These are phyloP conservation scores for Cornus kousa DNA, from an alignment of 148 eudicot genomes.

Conservation along the genomic window DNA sequence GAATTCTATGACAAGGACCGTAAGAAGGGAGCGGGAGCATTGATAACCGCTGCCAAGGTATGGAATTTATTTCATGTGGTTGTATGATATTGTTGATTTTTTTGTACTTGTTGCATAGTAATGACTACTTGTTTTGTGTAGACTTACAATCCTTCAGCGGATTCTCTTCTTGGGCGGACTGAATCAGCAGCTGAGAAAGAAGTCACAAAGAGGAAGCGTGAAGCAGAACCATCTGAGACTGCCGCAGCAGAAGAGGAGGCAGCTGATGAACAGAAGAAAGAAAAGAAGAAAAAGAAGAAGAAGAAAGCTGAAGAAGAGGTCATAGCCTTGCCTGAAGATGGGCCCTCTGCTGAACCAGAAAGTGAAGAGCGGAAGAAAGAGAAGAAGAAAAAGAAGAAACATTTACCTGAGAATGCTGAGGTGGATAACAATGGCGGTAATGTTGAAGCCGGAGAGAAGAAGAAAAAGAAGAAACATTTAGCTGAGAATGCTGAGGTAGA, in stretches of 20 bases:
- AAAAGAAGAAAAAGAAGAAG: slow-evolving; percentile 41
- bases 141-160: slow-evolving; percentile 90
- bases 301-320: slow-evolving; percentile 38
- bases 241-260: slow-evolving; percentile 26
- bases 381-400: slow-evolving; percentile 61
- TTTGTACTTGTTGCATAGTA: not conserved
- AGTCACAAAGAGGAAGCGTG: slow-evolving; percentile 18
- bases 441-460: slow-evolving; percentile 37
- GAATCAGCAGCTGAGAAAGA: slow-evolving; percentile 32
- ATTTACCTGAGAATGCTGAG: slow-evolving; percentile 31
- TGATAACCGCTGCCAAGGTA: slow-evolving; percentile 93
- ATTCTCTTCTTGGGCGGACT: slow-evolving; percentile 50
- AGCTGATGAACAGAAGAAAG: slow-evolving; percentile 29
- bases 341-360: slow-evolving; percentile 27
- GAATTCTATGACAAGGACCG: slow-evolving; percentile 86
- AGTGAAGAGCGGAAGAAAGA: slow-evolving; percentile 29
- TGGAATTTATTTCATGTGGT: not conserved
- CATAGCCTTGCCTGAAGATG: slow-evolving; percentile 20
- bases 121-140: slow-evolving; percentile 25
- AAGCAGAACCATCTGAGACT: not conserved
- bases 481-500: slow-evolving; percentile 31
- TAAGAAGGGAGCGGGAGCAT: slow-evolving; percentile 74
- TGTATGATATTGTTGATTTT: not conserved
- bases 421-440: slow-evolving; percentile 19
- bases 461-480: slow-evolving; percentile 50